Conservation (phyloP, 345 rosid species). For the Eutrema japonicum region DNA sequence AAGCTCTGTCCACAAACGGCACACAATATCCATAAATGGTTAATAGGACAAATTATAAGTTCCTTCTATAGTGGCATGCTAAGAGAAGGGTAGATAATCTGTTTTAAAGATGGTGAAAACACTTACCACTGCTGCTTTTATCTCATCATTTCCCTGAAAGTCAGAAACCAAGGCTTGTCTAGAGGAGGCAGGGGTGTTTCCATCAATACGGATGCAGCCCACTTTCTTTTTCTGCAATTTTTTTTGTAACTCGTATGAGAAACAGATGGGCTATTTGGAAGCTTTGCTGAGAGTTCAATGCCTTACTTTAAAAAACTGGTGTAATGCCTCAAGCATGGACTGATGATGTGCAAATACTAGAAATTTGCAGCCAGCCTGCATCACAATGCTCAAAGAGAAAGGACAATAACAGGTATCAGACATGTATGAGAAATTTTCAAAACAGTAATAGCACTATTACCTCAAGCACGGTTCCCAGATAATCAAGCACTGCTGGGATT, state of each 20-base stretch:
- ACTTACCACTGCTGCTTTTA: conserved; percentile 85
- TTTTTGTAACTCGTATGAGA: conserved; percentile 35
- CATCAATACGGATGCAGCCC: conserved; percentile 88
- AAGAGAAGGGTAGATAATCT: conserved; percentile 14
- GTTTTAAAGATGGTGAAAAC: conserved; percentile 14
- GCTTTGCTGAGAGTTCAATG: conserved; percentile 27
- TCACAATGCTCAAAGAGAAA: conserved; percentile 22
- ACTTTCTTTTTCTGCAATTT: conserved; percentile 86
- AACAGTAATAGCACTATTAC: conserved; percentile 44
- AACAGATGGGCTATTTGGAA: conserved; percentile 19
- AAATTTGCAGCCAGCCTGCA: conserved; percentile 98
- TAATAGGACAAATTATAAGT: neutral
- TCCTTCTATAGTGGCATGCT: conserved; percentile 8
- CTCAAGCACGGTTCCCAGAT: conserved; percentile 85
- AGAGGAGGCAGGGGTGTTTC: conserved; percentile 68
- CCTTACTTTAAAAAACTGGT: conserved; percentile 78
- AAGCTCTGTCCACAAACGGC: neutral
- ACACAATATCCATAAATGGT: neutral
- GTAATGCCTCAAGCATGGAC: conserved; percentile 82
- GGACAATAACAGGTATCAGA: conserved; percentile 23
- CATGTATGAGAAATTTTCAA: neutral
- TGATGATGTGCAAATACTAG: conserved; percentile 91
- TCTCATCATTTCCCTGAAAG: conserved; percentile 79
- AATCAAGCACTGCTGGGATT: conserved; percentile 86
- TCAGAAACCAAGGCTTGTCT: conserved; percentile 84